Base-by-base conservation (phyloP, 257 asterid species). In the Catharanthus roseus region DNA sequence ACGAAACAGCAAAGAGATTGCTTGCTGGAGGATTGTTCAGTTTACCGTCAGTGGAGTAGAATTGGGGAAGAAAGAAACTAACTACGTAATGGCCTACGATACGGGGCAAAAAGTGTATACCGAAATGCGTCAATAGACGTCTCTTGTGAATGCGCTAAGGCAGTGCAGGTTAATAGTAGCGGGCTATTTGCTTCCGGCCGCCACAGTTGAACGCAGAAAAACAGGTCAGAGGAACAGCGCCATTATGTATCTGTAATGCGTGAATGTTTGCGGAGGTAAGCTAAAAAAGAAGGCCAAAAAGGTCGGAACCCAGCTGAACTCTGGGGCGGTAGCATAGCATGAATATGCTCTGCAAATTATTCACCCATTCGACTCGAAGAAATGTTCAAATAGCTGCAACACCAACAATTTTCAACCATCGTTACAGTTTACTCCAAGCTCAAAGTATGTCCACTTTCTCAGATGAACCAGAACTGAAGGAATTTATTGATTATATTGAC, bases 401-500 rank as follows among this genome's bases (percentile, higher is more conserved):
- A 0, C n/a, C 42, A 26, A 57, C 71, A n/a, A 10, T 75, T 76
- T 73, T 75, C 76, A 61, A 23, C 31, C 19, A 56, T 61, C 68
- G 68, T 1, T 55, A 16, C 10, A 49, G 19, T 39, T 49, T 36
- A 26, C 56, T 44, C 13, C 71, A 15, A 29, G 33, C 57, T 75
- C 87, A 82, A 36, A 10, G 73, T 19, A 73, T 89, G 33, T 76
- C 83, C 10, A 78, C 85, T 49, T 50, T 75, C 11, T 42, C 78
- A 21, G 96, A 82, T 63, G 84, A 72, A 50, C 75, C 78, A 45
- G 85, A 83, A 57, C 72, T 91, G 74, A 78, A 80, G 71, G 95
- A 83, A 56, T 79, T 89, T 71, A 66, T 80, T 66, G 84, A 86
- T 45, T 92, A 81, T 81, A 74, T 92, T 83, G 85, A 89, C 60